Conservation (phyloP, 139 green algal genomes). For the Chlorella sp. region DNA sequence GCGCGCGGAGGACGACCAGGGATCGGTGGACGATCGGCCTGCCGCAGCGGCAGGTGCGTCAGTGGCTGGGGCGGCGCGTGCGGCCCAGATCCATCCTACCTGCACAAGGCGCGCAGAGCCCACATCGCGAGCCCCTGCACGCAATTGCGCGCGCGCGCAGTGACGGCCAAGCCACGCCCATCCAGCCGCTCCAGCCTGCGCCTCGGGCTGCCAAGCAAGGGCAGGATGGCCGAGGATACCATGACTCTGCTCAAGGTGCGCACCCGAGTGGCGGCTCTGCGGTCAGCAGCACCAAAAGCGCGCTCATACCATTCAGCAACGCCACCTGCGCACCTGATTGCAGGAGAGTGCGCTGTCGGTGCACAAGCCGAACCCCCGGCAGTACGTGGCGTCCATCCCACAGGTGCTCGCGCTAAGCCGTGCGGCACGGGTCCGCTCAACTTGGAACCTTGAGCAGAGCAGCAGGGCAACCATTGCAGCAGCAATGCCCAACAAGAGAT, state of each 20-base stretch:
- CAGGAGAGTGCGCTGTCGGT: conserved; percentile 89
- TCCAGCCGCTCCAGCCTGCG: conserved; percentile 46
- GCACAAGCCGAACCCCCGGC: conserved; percentile 94
- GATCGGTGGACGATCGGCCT: background rate
- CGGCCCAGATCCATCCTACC: background rate
- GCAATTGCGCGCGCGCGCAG: background rate
- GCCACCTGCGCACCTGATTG: background rate
- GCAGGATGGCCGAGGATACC: conserved; percentile 97
- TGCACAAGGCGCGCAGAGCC: background rate
- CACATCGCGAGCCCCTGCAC: background rate
- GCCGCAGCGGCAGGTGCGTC: background rate
- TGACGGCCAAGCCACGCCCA: background rate
- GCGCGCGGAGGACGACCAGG: background rate
- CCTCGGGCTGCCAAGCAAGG: conserved; percentile 92
- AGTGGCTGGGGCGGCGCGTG: no score
- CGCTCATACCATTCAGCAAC: background rate
- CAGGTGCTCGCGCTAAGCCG: no score
- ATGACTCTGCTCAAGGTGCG: conserved; percentile 78
- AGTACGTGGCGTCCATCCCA: conserved; percentile 92
- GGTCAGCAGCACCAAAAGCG: background rate
- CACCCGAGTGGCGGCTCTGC: background rate
- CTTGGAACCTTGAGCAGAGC: no score
- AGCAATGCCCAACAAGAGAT: no score
- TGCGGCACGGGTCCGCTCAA: no score
- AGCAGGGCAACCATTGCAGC: no score